Conservation (phyloP, 1,139 yeast genomes). For the Diutina scorzettiae region DNA sequence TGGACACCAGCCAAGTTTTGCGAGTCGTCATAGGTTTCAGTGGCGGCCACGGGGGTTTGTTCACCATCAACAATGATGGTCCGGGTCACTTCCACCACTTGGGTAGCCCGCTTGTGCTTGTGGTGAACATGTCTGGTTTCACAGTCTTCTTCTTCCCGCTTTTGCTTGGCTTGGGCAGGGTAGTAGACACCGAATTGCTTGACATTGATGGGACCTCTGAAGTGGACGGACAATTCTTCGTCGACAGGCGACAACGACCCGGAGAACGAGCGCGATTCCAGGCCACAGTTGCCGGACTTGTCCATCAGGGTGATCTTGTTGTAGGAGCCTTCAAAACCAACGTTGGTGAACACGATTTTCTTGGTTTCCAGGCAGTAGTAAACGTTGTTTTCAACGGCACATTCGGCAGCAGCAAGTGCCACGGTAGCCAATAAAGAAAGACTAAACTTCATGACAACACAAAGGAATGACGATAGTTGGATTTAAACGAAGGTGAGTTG, state of each 20-base stretch:
- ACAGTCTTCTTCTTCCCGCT: slow-evolving; percentile 26
- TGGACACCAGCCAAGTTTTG: slow-evolving; percentile 2
- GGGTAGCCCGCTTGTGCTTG: slow-evolving; percentile 26
- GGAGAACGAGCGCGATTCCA: slow-evolving; percentile 37
- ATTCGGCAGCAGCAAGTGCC: slow-evolving; percentile 21
- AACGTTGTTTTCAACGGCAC: slow-evolving; percentile 51
- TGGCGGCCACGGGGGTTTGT: slow-evolving; percentile 27
- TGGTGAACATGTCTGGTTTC: slow-evolving; percentile 37
- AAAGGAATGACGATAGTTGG: slow-evolving; percentile 4
- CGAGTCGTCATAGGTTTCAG: slow-evolving; percentile 2
- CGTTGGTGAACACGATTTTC: slow-evolving; percentile 40
- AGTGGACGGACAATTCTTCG: slow-evolving; percentile 85
- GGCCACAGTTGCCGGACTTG: slow-evolving; percentile 38
- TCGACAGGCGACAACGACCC: slow-evolving; percentile 76
- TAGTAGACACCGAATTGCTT: slow-evolving; percentile 66
- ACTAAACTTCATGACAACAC: slow-evolving; percentile 3
- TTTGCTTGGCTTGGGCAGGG: slow-evolving; percentile 17
- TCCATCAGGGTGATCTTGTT: slow-evolving; percentile 53
- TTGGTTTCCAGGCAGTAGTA: slow-evolving; percentile 66
- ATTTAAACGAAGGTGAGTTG: no score
- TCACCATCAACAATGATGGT: slow-evolving; percentile 55
- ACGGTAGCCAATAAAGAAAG: slow-evolving; percentile 5
- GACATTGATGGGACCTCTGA: slow-evolving; percentile 83
- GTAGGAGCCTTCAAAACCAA: slow-evolving; percentile 78
- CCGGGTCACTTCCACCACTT: slow-evolving; percentile 28